Evolutionary conservation across 2,329 filamentous ascomycete species (phyloP).

Genomic region (Cladosporium sphaerospermum): DNA sequence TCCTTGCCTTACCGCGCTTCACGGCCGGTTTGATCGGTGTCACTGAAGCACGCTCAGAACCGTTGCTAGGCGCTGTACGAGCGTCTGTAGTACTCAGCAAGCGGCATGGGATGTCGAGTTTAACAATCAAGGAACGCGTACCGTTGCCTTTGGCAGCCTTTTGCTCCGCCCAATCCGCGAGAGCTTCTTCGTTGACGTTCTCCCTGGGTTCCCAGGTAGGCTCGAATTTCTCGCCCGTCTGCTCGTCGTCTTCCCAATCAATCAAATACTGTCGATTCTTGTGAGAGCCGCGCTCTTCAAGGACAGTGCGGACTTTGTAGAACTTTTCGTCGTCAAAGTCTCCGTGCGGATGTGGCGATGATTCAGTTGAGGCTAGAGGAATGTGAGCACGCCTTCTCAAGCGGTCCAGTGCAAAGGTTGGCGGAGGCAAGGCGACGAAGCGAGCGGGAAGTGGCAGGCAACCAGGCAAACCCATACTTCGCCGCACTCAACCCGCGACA

Average conservation of each 20-base stretch:
- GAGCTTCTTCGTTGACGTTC: slow-evolving; percentile 30
- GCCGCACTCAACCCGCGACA: neutral
- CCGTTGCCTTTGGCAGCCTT: slow-evolving; percentile 14
- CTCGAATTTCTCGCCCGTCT: slow-evolving; percentile 42
- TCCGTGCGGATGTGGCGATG: slow-evolving; percentile 23
- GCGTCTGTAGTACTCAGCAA: no score
- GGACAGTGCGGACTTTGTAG: slow-evolving; percentile 26
- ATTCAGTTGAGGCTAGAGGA: neutral
- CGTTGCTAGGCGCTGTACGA: neutral
- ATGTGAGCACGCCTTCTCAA: neutral
- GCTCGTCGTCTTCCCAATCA: slow-evolving; percentile 51
- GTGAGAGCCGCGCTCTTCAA: slow-evolving; percentile 20
- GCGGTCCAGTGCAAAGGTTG: neutral
- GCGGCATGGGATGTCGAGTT: no score
- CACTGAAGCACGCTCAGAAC: neutral
- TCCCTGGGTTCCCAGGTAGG: slow-evolving; percentile 47
- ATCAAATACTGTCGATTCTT: slow-evolving; percentile 43
- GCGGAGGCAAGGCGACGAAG: no score
- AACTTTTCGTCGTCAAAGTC: slow-evolving; percentile 20
- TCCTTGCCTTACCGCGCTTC: neutral
- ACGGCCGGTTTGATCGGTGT: neutral
- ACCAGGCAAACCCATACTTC: neutral
- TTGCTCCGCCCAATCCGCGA: slow-evolving; percentile 32
- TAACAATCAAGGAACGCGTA: no score
- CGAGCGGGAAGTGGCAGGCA: neutral